phyloP scores from a whole-genome alignment of 2,329 filamentous ascomycete species.

The Fonsecaea multimorphosa region DNA sequence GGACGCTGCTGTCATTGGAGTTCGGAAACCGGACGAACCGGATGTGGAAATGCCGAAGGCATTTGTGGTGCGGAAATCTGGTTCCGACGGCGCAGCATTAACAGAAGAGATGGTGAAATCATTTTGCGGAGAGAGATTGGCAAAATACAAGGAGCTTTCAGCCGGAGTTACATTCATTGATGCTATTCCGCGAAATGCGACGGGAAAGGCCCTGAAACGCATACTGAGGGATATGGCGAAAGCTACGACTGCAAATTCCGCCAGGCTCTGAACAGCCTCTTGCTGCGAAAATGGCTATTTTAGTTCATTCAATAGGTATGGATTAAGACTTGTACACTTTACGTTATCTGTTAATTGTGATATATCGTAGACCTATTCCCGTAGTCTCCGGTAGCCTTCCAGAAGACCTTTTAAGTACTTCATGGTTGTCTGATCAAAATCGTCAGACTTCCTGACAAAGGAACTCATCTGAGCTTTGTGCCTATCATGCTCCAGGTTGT shows the following conservation, averaged over 20 bases:
- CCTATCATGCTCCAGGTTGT: too few relatives aligned
- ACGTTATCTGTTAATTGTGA: too few relatives aligned
- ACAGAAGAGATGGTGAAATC: slow-evolving; percentile 52
- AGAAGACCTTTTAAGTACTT: background rate
- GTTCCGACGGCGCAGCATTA: slow-evolving; percentile 46
- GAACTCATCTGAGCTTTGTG: too few relatives aligned
- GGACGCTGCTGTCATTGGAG: slow-evolving; percentile 56
- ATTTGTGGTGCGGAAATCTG: slow-evolving; percentile 54
- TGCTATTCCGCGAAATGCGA: slow-evolving; percentile 56
- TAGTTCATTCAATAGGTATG: too few relatives aligned
- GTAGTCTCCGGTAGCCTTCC: too few relatives aligned
- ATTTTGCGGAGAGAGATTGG: slow-evolving; percentile 53
- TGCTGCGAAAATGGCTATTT: background rate
- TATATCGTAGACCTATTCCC: too few relatives aligned
- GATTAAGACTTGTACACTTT: too few relatives aligned
- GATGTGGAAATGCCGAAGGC: slow-evolving; percentile 44
- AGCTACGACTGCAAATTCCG: slow-evolving; percentile 6
- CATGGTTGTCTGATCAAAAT: slow-evolving; percentile 16
- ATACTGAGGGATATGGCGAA: slow-evolving; percentile 31
- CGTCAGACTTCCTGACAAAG: background rate
- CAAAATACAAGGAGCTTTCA: slow-evolving; percentile 68
- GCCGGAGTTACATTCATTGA: slow-evolving; percentile 53
- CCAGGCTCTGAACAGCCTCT: background rate
- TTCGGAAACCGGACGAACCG: slow-evolving; percentile 45
- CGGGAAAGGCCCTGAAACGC: slow-evolving; percentile 54